Conservation (phyloP, 1,139 yeast genomes). For the Blastobotrys serpentis region DNA sequence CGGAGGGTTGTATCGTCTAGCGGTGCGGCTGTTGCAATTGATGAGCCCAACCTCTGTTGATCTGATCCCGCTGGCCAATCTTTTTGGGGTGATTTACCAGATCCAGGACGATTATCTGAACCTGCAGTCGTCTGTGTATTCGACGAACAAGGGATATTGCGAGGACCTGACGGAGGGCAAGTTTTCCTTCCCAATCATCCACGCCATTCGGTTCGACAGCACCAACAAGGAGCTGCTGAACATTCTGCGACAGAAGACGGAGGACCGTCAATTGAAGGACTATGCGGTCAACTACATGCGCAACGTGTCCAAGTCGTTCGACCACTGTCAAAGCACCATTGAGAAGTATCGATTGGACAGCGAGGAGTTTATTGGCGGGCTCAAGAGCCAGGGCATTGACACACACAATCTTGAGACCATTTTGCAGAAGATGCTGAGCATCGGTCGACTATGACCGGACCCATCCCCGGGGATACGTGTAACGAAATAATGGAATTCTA, state of each 20-base stretch:
- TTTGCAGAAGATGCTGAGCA: slow-evolving; percentile 20
- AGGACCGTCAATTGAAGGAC: slow-evolving; percentile 45
- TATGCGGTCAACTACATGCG: slow-evolving; percentile 51
- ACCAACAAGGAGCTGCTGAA: slow-evolving; percentile 41
- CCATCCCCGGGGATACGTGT: too few species aligned
- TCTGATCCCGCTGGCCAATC: slow-evolving; percentile 63
- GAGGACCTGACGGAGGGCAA: slow-evolving; percentile 91
- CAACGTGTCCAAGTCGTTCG: slow-evolving; percentile 44
- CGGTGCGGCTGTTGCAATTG: slow-evolving; percentile 61
- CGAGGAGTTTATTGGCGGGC: slow-evolving; percentile 22
- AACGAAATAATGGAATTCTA: slow-evolving; percentile 7
- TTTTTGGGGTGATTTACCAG: slow-evolving; percentile 81
- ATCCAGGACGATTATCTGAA: slow-evolving; percentile 79
- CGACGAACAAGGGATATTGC: slow-evolving; percentile 72
- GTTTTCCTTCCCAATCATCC: slow-evolving; percentile 79
- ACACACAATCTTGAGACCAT: slow-evolving; percentile 20
- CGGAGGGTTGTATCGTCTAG: slow-evolving; percentile 79
- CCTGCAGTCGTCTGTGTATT: slow-evolving; percentile 51
- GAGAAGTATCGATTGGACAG: slow-evolving; percentile 24
- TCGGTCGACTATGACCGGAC: slow-evolving; percentile 2
- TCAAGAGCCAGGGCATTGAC: slow-evolving; percentile 18
- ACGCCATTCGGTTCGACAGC: slow-evolving; percentile 47
- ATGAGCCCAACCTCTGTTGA: slow-evolving; percentile 28
- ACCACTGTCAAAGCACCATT: slow-evolving; percentile 35
- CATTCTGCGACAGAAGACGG: slow-evolving; percentile 43